Percentiles rank a stretch among this genome's conserved stretches.
phyloP scores from a whole-genome alignment of 73 alveolate species.

The Paramecium caudatum region DNA sequence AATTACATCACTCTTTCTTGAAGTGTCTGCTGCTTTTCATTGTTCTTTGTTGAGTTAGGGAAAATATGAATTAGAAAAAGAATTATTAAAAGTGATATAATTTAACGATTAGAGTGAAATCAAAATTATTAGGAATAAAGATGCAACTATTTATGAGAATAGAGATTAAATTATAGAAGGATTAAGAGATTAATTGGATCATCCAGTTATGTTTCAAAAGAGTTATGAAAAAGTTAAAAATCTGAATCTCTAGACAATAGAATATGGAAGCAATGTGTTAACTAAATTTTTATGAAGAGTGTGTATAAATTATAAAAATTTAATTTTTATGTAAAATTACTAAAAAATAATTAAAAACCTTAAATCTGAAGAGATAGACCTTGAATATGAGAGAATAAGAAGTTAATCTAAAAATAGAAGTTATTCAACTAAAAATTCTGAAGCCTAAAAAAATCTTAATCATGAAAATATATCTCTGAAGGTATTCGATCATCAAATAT shows the following conservation, averaged over 20 bases:
- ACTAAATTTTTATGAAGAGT: background rate
- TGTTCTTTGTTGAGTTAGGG: slow-evolving; percentile 45
- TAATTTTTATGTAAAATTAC: slow-evolving; percentile 30
- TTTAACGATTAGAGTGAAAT: background rate
- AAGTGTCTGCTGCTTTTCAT: slow-evolving; percentile 68
- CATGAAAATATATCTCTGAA: slow-evolving; percentile 29
- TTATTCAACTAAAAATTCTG: background rate
- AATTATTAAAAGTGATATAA: background rate
- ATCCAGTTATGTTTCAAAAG: background rate
- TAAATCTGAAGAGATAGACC: slow-evolving; percentile 21
- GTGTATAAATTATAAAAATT: too few relatives aligned
- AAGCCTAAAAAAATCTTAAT: background rate
- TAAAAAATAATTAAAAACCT: slow-evolving; percentile 24
- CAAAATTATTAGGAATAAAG: slow-evolving; percentile 28
- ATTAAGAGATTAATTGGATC: slow-evolving; percentile 54
- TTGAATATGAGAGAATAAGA: slow-evolving; percentile 30
- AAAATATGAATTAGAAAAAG: background rate
- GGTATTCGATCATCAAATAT: background rate
- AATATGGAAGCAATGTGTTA: slow-evolving; percentile 22
- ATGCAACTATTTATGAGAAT: slow-evolving; percentile 6
- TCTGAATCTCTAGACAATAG: background rate
- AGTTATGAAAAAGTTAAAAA: background rate
- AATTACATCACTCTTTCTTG: slow-evolving; percentile 1
- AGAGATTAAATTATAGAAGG: slow-evolving; percentile 43
- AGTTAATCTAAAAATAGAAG: slow-evolving; percentile 28